Evolutionary conservation across 768 basidiomycete species (phyloP), one percentile per base, ranked within the genome.

Genomic region (Harrya chromipes): DNA sequence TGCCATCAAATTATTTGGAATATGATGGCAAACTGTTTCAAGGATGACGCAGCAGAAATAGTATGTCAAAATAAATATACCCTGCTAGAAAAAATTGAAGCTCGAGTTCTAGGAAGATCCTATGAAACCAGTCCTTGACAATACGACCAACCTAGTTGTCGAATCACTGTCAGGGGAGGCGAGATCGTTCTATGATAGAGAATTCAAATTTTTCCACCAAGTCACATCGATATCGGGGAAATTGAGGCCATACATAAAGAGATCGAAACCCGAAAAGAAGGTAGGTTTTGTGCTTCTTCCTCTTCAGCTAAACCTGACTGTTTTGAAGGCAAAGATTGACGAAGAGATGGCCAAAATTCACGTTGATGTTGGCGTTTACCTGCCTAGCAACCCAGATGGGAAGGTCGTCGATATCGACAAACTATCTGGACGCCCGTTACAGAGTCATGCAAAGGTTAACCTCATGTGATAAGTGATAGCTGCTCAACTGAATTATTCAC

Each of bases 1-100:
- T 99, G 97, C 64, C 97, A 99, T 65, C 97, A 99, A 72, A 98
- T 98, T 55, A 91, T 99, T 54, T 99, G 97, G 97, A 99, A 98
- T 67, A 98, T 98, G 97, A 95, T 95, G 62, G 97, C 97, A 5
- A 99, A 99, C 62, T 93, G 90, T 54, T 97, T 84, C 67, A 91
- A 88, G 60, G 95, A 94, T 60, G 97, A 98, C 61, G 73, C 77
- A 7, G 91, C 83, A 13, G 94, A 94, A 66, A 75, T 88, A 50
- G 92, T 90, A 60, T 43, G 81, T 73, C 45, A 29, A 11, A 2
- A 14, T 29, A 23, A 45, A 6, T 14, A 3, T 51, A n/a, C 17
- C 29, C 20, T 16, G n/a, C n/a, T n/a, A 39, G 6, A 17, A 45
- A 36, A 26, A 27, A 26, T 24, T 50, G 33, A 61, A 23, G 9